A percentile compares a stretch with the other conserved stretches of the same genome.
Evolutionary conservation across 108 stramenopile genomes (phyloP).

Genomic region (Parmales sp.): DNA sequence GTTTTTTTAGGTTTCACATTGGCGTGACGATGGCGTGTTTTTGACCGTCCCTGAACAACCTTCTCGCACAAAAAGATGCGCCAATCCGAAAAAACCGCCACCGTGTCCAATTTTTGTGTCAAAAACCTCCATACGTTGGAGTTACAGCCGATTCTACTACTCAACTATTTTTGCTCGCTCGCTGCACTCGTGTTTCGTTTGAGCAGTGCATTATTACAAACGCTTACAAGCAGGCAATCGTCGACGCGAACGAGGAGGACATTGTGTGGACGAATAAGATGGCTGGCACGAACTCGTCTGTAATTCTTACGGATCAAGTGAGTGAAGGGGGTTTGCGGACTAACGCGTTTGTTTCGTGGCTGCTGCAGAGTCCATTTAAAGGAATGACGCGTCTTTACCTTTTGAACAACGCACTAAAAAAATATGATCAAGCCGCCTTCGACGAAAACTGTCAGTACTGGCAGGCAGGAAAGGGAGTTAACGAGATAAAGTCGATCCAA

Average conservation of each 20-base stretch:
- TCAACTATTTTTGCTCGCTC: too few species aligned
- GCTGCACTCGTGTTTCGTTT: too few species aligned
- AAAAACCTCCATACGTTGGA: too few species aligned
- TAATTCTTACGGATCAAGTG: not conserved
- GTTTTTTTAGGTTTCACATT: too few species aligned
- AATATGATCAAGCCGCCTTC: conserved; percentile 6
- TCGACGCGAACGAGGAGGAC: not conserved
- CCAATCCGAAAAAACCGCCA: too few species aligned
- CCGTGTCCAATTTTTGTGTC: too few species aligned
- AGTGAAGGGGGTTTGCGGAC: not conserved
- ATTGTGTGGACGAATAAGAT: conserved; percentile 12
- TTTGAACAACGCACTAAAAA: not conserved
- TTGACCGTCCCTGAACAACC: too few species aligned
- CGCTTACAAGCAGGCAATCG: not conserved
- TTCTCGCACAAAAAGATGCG: too few species aligned
- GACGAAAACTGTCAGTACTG: not conserved
- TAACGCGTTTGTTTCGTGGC: not conserved
- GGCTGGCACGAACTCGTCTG: conserved; percentile 1
- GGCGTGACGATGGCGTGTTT: too few species aligned
- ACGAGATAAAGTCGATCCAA: not conserved
- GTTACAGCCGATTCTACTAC: too few species aligned
- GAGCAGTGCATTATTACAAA: not conserved
- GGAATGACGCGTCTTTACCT: not conserved
- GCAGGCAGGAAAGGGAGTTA: conserved; percentile 3
- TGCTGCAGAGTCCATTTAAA: not conserved